A percentile compares a stretch with the other conserved stretches of the same genome.
These are phyloP conservation scores for Ophiostoma angusticollis DNA, from an alignment of 2,329 filamentous ascomycete species.

Conservation along the genomic window DNA sequence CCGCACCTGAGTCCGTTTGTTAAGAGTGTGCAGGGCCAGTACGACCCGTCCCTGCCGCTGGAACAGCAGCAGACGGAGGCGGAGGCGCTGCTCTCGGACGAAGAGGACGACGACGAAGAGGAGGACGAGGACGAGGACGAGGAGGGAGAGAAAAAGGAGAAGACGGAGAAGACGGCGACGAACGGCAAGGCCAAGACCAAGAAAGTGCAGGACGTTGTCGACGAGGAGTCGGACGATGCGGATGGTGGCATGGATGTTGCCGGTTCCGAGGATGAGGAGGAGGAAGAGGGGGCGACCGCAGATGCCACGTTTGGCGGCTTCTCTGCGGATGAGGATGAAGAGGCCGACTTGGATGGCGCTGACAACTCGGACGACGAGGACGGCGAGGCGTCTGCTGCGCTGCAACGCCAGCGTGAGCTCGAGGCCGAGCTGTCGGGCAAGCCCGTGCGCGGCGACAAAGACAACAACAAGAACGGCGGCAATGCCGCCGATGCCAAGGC, in stretches of 20 bases:
- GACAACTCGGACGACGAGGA: conserved; percentile 36
- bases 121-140: conserved; percentile 28
- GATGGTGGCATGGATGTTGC: conserved; percentile 34
- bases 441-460: conserved; percentile 30
- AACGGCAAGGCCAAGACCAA: conserved; percentile 1
- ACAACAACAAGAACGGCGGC: no score
- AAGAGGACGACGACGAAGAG: conserved; percentile 34
- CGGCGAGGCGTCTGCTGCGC: conserved; percentile 46
- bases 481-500: conserved; percentile 45
- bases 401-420: conserved; percentile 75
- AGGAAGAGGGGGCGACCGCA: conserved; percentile 28
- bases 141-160: conserved; percentile 18
- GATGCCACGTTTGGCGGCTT: background rate
- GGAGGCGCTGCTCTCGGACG: conserved; percentile 60
- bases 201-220: conserved; percentile 25
- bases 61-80: conserved; percentile 80
- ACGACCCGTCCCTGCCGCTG: conserved; percentile 77
- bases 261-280: conserved; percentile 31
- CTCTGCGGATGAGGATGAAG: conserved; percentile 28
- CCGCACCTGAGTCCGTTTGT: conserved; percentile 96
- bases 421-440: conserved; percentile 80
- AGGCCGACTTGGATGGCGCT: conserved; percentile 30
- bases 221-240: conserved; percentile 33
- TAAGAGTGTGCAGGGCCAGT: conserved; percentile 71
- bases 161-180: conserved; percentile 20